These are phyloP conservation scores for Fraxinus greggii DNA, from an alignment of 305 asterid genomes.

Conservation along the genomic window DNA sequence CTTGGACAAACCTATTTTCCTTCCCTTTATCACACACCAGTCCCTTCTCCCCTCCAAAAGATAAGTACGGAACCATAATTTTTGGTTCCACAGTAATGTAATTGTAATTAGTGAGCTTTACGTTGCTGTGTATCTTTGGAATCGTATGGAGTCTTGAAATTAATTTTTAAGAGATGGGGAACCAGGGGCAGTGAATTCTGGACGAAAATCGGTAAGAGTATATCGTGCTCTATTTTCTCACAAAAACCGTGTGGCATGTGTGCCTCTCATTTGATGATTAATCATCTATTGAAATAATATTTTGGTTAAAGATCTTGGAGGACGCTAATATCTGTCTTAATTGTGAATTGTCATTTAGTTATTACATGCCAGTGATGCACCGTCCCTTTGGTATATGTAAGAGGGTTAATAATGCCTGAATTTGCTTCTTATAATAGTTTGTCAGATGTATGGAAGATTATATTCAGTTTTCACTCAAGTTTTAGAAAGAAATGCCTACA, in stretches of 20 bases:
- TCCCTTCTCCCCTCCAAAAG: not conserved
- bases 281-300: not conserved
- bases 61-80: not conserved
- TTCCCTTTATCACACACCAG: not conserved
- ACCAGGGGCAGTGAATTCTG: not conserved
- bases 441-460: not conserved
- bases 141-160: not conserved
- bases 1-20: not conserved
- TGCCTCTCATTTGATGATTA: not conserved
- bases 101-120: not conserved
- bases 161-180: not conserved
- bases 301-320: not conserved
- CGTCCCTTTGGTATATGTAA: not conserved
- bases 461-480: not conserved
- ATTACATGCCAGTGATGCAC: not conserved
- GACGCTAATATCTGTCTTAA: not conserved
- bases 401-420: not conserved
- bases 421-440: slow-evolving; percentile 6
- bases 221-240: not conserved
- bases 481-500: not conserved
- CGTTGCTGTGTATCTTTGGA: not conserved
- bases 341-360: not conserved
- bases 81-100: not conserved
- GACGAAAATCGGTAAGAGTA: not conserved
- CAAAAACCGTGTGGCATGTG: not conserved